Conservation (phyloP, 805 yeast genomes). For the Candida morakotiae region DNA sequence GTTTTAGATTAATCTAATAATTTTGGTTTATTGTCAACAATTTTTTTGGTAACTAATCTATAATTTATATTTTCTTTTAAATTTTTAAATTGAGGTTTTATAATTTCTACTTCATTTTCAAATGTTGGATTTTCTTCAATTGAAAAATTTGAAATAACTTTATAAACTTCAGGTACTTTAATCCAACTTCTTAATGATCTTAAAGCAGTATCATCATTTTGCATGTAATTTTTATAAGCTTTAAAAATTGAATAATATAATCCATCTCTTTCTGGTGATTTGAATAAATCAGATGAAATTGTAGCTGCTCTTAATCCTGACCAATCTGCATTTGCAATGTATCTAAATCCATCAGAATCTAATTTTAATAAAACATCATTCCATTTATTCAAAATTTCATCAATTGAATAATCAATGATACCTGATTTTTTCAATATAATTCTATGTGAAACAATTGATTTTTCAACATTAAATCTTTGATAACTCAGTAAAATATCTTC, state of each 20-base stretch:
- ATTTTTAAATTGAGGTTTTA: slow-evolving; percentile 19
- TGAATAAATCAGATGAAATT: slow-evolving; percentile 35
- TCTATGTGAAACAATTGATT: slow-evolving; percentile 69
- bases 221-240: slow-evolving; percentile 40
- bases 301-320: slow-evolving; percentile 80
- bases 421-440: slow-evolving; percentile 72
- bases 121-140: slow-evolving; percentile 15
- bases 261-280: slow-evolving; percentile 41
- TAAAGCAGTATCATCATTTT: slow-evolving; percentile 28
- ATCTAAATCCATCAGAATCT: slow-evolving; percentile 52
- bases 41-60: slow-evolving; percentile 15
- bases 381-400: slow-evolving; percentile 58
- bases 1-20: slow-evolving; percentile 2
- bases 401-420: slow-evolving; percentile 46
- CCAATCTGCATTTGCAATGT: slow-evolving; percentile 83
- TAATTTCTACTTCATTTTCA: slow-evolving; percentile 14
- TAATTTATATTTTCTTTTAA: slow-evolving; percentile 28
- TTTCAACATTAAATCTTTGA: slow-evolving; percentile 49
- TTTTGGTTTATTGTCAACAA: slow-evolving; percentile 10
- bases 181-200: slow-evolving; percentile 29
- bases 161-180: slow-evolving; percentile 20
- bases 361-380: slow-evolving; percentile 41
- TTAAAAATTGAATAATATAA: slow-evolving; percentile 55
- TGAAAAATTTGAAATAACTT: slow-evolving; percentile 19
- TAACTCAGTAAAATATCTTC: slow-evolving; percentile 62